Evolutionary conservation across 2,329 filamentous ascomycete genomes (phyloP), one percentile per base, ranked within the genome.

Genomic region (Curvularia hawaiiensis): DNA sequence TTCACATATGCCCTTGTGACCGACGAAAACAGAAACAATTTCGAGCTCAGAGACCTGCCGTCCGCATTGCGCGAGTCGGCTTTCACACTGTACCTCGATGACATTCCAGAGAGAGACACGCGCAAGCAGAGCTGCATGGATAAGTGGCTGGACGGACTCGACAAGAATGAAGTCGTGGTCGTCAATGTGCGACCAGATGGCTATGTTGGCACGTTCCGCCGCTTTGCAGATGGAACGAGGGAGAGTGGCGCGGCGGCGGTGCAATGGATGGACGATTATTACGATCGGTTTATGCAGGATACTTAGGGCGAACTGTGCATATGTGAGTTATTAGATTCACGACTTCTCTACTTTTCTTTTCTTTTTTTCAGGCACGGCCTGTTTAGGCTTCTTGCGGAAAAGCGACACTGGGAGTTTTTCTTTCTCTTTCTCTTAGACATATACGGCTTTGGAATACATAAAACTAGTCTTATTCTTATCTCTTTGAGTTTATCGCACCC

Each of bases 81-180:
- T 31, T 92, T 88, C 88, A 89, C 88, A 0, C 82, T 92, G 58
- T 92, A 92, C 70, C 79, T 90, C 0, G 89, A 92, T 68, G 82
- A 90, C 70, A 75, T 86, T 7, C 82, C 84, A 2, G 79, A 83
- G 14, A 80, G 82, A 26, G 82, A 84, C 63, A 83, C 86, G 53
- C 84, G 81, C 31, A 67, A 71, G 14, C 68, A 75, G 18, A 67
- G 59, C 1, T 89, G 86, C 73, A 89, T 85, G 10, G 83, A 87
- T 66, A 91, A 90, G 73, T 92, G 88, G 88, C 78, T 90, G 7
- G 87, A 86, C 40, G 82, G 79, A 45, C 76, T 90, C 3, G 78
- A 77, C 0, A 78, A 80, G 0, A 79, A 81, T 10, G 83, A 89
- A 62, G 83, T 89, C 6, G 86, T 84, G 4, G 83, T 91, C 40